Percentiles rank a stretch among this genome's conserved stretches.
Evolutionary conservation across 768 basidiomycete species (phyloP).

Genomic region (Rhizopogon salebrosus): DNA sequence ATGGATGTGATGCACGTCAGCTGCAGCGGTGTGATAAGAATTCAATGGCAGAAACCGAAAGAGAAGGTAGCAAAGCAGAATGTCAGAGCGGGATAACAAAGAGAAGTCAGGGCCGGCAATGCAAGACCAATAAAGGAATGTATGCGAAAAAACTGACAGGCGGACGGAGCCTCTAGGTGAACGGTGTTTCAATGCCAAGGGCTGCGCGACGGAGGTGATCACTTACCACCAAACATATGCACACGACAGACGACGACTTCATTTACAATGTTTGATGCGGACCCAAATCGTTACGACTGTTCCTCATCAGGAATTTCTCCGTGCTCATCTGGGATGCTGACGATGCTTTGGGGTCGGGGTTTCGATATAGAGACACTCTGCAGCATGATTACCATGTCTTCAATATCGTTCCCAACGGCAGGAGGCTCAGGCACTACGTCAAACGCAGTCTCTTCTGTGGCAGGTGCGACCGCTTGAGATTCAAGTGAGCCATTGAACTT

Average conservation of each 20-base stretch:
- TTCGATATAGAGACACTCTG: constrained; percentile 37
- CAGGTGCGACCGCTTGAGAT: constrained; percentile 3
- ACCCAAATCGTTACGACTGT: constrained; percentile 19
- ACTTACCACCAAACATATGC: constrained; percentile 19
- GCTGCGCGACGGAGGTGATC: constrained; percentile 18
- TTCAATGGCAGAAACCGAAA: background rate
- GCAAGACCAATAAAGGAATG: constrained; percentile 19
- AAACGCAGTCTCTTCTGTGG: background rate
- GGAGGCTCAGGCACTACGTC: background rate
- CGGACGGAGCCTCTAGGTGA: constrained; percentile 4
- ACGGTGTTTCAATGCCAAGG: constrained; percentile 1
- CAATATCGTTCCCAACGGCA: constrained; percentile 40
- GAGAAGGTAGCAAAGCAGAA: constrained; percentile 5
- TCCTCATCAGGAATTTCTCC: constrained; percentile 53
- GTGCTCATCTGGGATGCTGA: constrained; percentile 50
- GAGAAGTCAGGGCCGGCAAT: constrained; percentile 1
- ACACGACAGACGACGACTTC: constrained; percentile 3
- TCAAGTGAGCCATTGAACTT: constrained; percentile 5
- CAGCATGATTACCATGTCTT: constrained; percentile 63
- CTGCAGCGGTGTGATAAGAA: background rate
- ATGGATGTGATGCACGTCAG: background rate
- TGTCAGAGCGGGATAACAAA: constrained; percentile 14
- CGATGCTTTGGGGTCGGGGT: constrained; percentile 36
- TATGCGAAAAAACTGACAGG: constrained; percentile 23
- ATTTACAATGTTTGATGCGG: constrained; percentile 16